Base-by-base conservation (phyloP, 2,329 filamentous ascomycete species). In the Apiospora kogelbergensis region DNA sequence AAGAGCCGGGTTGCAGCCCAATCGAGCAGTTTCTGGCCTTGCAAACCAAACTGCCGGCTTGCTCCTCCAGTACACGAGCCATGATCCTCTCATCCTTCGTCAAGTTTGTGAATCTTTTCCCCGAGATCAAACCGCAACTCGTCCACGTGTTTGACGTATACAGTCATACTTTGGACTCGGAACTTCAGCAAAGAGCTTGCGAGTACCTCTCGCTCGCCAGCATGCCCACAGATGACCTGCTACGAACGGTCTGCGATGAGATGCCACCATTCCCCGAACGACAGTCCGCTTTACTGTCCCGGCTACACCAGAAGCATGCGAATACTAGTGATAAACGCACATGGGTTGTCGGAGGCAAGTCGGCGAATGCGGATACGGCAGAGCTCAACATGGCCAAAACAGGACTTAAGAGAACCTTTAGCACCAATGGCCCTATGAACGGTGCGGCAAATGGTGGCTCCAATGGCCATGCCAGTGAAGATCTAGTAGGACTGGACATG, bases 251-350 rank as follows among this genome's bases (percentile, higher is more conserved):
- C 6, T 97, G 95, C 79, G 96, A 99, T 75, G 96, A 99, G 80
- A 99, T 99, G 97, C 96, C 96, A 2, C 95, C 96, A 0, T 99
- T 98, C 82, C 97, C 96, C 0, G 95, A 99, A 80, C 87, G 97
- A 70, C 91, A 97, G 69, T 98, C 96, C 6, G 95, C 96, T 1
- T 84, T 99, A 37, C 85, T 99, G 13, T 98, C 95, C 46, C 89
- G 96, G 69, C 86, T 99, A 65, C 95, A 99, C 81, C 94, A 97
- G 81, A 98, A 97, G 83, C 94, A 97, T 76, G 93, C 92, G 64
- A 93, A 92, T 70, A 96, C 94, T 17, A 97, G 93, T 78, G 96
- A 99, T 80, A 97, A 97, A 82, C 89, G 95, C 71, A 98, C 96
- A 1, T 99, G 96, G 96, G 91, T 98, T 33, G 93, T 98, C n/a